Evolutionary conservation across 2,329 filamentous ascomycete genomes (phyloP).

Genomic region (Fusarium sp.): DNA sequence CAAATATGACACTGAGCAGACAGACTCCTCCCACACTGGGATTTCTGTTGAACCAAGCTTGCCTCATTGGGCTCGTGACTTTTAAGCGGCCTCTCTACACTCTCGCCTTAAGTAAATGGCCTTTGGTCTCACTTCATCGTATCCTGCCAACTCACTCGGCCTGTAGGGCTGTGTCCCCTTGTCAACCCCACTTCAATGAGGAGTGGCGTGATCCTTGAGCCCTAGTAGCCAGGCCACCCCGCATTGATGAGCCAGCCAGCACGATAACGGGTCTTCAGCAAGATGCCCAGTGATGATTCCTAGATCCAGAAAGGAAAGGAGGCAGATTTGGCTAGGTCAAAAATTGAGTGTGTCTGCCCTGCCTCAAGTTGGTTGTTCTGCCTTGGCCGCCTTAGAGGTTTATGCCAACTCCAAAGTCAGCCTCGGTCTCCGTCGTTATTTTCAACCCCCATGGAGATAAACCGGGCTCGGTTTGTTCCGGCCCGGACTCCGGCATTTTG

Average conservation of each 20-base stretch:
- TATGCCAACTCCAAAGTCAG: neutral
- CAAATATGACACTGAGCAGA: neutral
- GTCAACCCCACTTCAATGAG: neutral
- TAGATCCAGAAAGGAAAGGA: neutral
- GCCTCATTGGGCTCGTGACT: neutral
- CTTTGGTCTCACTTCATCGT: accelerated
- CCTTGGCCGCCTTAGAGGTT: neutral
- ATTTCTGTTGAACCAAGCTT: neutral
- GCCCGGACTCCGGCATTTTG: neutral
- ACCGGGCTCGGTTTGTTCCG: neutral
- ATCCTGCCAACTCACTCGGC: neutral
- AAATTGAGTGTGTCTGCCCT: neutral
- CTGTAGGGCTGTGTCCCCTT: neutral
- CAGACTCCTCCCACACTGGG: neutral
- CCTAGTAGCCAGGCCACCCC: neutral
- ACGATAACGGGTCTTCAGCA: neutral
- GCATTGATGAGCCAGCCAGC: neutral
- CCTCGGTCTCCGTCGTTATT: no score
- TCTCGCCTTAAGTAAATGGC: neutral
- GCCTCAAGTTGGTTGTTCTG: neutral
- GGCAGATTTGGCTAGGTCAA: neutral
- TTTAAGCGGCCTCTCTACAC: neutral
- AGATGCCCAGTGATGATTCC: neutral
- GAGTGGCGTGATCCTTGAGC: neutral
- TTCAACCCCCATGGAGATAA: neutral